phyloP scores from a whole-genome alignment of 202 grass and related monocot genomes.

The Digitaria exilis region DNA sequence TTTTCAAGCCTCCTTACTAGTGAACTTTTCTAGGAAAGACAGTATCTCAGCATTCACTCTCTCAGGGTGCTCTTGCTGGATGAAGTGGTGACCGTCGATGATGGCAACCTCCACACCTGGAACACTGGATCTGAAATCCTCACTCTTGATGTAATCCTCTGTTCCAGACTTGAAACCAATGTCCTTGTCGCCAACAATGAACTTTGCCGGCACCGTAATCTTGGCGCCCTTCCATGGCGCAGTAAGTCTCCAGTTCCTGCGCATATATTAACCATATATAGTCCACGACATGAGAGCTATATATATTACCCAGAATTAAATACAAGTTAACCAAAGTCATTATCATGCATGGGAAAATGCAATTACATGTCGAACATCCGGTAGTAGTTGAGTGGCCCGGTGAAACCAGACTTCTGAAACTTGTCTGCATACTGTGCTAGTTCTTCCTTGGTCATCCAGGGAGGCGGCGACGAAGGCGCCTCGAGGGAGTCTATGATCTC shows the following conservation, averaged over 20 bases:
- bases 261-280: neutral
- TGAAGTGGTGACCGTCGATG: slow-evolving; percentile 55
- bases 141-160: slow-evolving; percentile 25
- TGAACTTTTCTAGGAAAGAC: slow-evolving; percentile 42
- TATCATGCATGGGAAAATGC: neutral
- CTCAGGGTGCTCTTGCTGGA: slow-evolving; percentile 59
- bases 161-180: slow-evolving; percentile 21
- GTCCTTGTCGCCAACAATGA: slow-evolving; percentile 45
- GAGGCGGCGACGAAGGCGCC: too few species aligned
- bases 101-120: slow-evolving; percentile 41
- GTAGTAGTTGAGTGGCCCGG: too few species aligned
- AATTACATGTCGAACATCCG: slow-evolving; percentile 36
- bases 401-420: too few species aligned
- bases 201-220: slow-evolving; percentile 47
- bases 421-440: too few species aligned
- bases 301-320: too few species aligned
- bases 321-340: too few species aligned
- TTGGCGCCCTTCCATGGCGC: slow-evolving; percentile 47
- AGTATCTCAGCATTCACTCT: slow-evolving; percentile 50
- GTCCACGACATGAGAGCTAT: too few species aligned
- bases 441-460: too few species aligned
- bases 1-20: neutral
- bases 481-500: too few species aligned
- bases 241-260: slow-evolving; percentile 49
- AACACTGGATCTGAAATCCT: slow-evolving; percentile 29